Percentiles rank a stretch among this genome's conserved stretches.
Evolutionary conservation across 2,329 filamentous ascomycete species (phyloP).

Genomic region (Septoria petroselini): DNA sequence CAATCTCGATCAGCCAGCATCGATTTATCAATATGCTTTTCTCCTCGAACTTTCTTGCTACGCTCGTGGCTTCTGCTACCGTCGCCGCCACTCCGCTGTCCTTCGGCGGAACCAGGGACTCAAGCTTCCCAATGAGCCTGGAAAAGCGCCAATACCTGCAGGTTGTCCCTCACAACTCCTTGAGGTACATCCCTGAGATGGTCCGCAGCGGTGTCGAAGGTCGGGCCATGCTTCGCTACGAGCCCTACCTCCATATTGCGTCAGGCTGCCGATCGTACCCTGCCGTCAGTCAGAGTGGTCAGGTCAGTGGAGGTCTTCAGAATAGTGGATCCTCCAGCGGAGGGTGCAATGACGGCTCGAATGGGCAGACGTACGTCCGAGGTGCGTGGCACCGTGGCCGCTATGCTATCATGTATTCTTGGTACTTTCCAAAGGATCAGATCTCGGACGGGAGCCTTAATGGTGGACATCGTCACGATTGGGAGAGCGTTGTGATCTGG

Average conservation of each 20-base stretch:
- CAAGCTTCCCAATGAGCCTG: too few species aligned
- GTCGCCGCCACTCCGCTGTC: too few species aligned
- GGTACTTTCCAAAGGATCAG: not conserved
- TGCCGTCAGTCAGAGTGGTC: not conserved
- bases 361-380: not conserved
- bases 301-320: not conserved
- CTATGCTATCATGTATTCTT: not conserved
- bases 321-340: not conserved
- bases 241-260: not conserved
- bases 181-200: too few species aligned
- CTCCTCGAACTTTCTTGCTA: too few species aligned
- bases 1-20: too few species aligned
- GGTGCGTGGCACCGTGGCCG: not conserved
- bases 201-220: not conserved
- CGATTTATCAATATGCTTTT: too few species aligned
- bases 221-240: not conserved
- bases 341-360: not conserved
- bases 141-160: too few species aligned
- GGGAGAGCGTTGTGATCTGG: not conserved
- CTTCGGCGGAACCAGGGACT: too few species aligned
- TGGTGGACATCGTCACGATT: not conserved
- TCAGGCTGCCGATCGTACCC: not conserved
- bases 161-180: too few species aligned
- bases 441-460: not conserved
- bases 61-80: too few species aligned